Conservation (phyloP, 2,329 filamentous ascomycete species). For the Leptosphaerulina australis region DNA sequence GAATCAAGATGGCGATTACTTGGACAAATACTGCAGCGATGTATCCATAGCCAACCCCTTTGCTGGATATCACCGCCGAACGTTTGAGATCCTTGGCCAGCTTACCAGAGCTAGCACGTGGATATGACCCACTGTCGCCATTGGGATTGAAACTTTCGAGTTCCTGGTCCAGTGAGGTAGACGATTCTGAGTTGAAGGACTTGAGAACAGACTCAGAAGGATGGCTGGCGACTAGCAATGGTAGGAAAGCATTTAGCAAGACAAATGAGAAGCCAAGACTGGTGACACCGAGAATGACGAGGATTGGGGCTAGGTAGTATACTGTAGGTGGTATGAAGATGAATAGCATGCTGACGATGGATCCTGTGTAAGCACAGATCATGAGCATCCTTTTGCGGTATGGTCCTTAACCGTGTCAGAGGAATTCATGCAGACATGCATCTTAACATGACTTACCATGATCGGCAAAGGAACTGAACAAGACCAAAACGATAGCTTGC, state of each 20-base stretch:
- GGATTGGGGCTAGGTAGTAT: conserved; percentile 78
- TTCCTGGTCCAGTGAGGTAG: conserved; percentile 16
- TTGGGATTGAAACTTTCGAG: conserved; percentile 38
- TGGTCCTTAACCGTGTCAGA: conserved; percentile 38
- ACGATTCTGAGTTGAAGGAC: conserved; percentile 14
- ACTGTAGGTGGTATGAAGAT: conserved; percentile 73
- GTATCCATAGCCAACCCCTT: conserved; percentile 89
- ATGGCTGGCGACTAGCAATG: conserved; percentile 83
- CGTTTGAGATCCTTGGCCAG: conserved; percentile 71
- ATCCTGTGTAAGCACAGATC: conserved; percentile 77
- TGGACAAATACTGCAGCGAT: conserved; percentile 82
- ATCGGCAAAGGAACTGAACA: conserved; percentile 90
- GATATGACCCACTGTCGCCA: conserved; percentile 21
- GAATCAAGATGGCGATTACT: conserved; percentile 73
- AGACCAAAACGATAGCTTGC: conserved; percentile 86
- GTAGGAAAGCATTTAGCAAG: conserved; percentile 90
- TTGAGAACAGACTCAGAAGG: conserved; percentile 50
- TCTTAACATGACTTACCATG: conserved; percentile 64
- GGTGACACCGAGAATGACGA: conserved; percentile 86
- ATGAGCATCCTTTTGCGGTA: conserved; percentile 87
- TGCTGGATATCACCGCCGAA: conserved; percentile 84
- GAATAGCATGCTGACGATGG: conserved; percentile 79
- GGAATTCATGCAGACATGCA: background rate
- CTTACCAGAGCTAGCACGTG: conserved; percentile 23
- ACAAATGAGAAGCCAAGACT: conserved; percentile 95